Evolutionary conservation across 768 basidiomycete species (phyloP).

Genomic region (Boletales sp.): DNA sequence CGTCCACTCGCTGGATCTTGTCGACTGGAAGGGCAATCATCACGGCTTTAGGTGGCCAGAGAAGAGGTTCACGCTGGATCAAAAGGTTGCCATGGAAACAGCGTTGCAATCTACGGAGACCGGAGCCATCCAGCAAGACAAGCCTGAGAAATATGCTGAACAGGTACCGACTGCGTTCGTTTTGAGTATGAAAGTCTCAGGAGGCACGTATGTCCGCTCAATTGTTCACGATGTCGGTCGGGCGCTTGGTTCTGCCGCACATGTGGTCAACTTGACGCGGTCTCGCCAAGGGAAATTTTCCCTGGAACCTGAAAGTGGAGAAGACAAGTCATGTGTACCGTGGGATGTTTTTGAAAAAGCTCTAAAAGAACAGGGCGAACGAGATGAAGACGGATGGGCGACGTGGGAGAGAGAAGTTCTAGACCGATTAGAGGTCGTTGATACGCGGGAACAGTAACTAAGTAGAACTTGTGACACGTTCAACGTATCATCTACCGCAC

Average conservation of each 20-base stretch:
- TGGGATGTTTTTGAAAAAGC: slow-evolving; percentile 75
- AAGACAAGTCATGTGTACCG: slow-evolving; percentile 61
- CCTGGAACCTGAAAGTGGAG: slow-evolving; percentile 45
- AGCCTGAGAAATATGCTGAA: slow-evolving; percentile 32
- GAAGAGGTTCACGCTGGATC: slow-evolving; percentile 61
- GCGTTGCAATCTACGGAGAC: slow-evolving; percentile 54
- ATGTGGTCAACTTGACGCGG: slow-evolving; percentile 87
- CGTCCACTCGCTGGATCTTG: slow-evolving; percentile 74
- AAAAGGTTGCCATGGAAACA: slow-evolving; percentile 64
- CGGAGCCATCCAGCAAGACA: slow-evolving; percentile 33
- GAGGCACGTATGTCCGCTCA: slow-evolving; percentile 95
- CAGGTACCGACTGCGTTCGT: slow-evolving; percentile 72
- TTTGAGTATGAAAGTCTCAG: slow-evolving; percentile 89
- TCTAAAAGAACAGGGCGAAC: slow-evolving; percentile 45
- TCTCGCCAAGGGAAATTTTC: slow-evolving; percentile 85
- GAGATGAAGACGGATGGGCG: slow-evolving; percentile 63
- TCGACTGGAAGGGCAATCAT: slow-evolving; percentile 73
- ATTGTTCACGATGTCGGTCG: slow-evolving; percentile 92
- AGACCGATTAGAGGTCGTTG: slow-evolving; percentile 58
- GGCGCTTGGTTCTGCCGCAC: slow-evolving; percentile 81
- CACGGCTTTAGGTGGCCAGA: slow-evolving; percentile 78
- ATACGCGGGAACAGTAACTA: slow-evolving; percentile 19
- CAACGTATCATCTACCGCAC: no score
- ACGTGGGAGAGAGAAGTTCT: slow-evolving; percentile 85
- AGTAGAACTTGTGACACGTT: no score